These are phyloP conservation scores for Trifolium repens DNA, from an alignment of 306 rosid species.

Conservation along the genomic window DNA sequence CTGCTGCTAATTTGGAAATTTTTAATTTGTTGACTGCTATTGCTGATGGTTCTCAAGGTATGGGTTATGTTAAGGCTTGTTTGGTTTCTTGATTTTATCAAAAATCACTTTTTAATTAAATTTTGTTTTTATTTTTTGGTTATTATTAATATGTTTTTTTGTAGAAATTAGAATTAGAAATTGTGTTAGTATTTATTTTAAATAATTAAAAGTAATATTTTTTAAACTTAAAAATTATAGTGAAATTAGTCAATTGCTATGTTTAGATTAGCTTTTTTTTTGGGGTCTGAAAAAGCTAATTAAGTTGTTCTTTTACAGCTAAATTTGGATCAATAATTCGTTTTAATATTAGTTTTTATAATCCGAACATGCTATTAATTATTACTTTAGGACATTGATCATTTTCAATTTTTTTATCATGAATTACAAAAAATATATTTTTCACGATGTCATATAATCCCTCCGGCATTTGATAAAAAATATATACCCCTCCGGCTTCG, in stretches of 20 bases:
- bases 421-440: background rate
- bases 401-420: background rate
- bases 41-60: constrained; percentile 77
- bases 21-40: constrained; percentile 72
- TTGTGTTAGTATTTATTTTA: background rate
- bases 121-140: background rate
- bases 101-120: background rate
- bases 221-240: background rate
- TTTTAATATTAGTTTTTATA: background rate
- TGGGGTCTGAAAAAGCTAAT: background rate
- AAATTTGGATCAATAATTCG: background rate
- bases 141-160: background rate
- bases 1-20: constrained; percentile 61
- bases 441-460: background rate
- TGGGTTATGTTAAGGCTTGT: background rate
- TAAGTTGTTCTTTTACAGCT: background rate
- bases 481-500: too few relatives aligned
- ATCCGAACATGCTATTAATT: background rate
- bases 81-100: background rate
- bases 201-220: background rate
- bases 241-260: background rate
- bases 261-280: background rate
- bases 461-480: too few relatives aligned
- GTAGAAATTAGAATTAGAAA: background rate
- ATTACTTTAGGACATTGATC: background rate